These are phyloP conservation scores for Meredithiella fracta DNA, from an alignment of 2,329 filamentous ascomycete species.

Conservation along the genomic window DNA sequence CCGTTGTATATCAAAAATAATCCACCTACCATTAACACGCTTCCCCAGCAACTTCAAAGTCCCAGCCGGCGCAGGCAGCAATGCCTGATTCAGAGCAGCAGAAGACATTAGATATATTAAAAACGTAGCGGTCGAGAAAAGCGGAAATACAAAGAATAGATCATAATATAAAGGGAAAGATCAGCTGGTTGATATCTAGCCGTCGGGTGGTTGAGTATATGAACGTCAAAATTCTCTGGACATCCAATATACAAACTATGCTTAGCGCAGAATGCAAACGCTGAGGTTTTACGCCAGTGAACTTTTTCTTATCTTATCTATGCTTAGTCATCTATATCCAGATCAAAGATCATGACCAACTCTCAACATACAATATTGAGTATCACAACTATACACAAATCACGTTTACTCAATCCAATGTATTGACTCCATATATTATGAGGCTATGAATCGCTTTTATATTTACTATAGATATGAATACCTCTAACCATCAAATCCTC, in stretches of 20 bases:
- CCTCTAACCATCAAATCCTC: background rate
- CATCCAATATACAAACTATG: background rate
- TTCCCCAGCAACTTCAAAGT: background rate
- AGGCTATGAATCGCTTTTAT: background rate
- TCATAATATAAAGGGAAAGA: background rate
- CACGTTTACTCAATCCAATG: no score
- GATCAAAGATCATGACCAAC: no score
- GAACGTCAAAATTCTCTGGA: background rate
- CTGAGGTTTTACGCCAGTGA: background rate
- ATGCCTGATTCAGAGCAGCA: background rate
- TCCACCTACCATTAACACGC: background rate
- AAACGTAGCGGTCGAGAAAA: no score
- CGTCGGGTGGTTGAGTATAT: no score
- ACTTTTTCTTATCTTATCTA: slow-evolving; percentile 6
- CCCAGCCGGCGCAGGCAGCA: background rate
- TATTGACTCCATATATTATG: background rate
- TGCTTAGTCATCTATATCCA: background rate
- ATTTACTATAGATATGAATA: background rate
- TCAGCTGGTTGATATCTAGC: no score
- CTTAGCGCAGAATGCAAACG: no score
- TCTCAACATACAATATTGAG: no score
- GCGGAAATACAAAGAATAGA: background rate
- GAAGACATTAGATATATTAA: background rate
- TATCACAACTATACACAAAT: no score
- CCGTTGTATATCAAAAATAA: no score